phyloP scores from a whole-genome alignment of 2,329 filamentous ascomycete genomes.

The Aspergillus oerlinghausenensis region DNA sequence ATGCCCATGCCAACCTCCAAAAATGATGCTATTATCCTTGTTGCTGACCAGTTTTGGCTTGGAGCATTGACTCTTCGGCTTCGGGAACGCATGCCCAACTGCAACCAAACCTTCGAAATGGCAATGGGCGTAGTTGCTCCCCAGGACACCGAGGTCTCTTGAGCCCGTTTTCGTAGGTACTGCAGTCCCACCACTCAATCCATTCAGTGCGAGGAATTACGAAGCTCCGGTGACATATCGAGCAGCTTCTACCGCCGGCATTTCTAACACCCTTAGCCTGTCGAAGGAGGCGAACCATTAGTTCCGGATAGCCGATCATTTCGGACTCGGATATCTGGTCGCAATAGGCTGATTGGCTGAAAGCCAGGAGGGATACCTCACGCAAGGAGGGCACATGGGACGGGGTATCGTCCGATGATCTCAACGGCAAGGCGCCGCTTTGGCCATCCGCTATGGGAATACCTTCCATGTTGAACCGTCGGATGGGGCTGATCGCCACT shows the following conservation, averaged over 20 bases:
- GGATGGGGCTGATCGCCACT: constrained; percentile 32
- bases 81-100: constrained; percentile 36
- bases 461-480: constrained; percentile 33
- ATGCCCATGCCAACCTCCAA: not conserved
- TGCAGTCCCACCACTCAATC: constrained; percentile 44
- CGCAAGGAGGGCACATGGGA: constrained; percentile 37
- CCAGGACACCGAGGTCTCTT: constrained; percentile 27
- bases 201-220: constrained; percentile 41
- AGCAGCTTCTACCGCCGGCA: constrained; percentile 37
- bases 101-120: constrained; percentile 38
- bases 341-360: constrained; percentile 32
- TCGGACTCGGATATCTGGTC: constrained; percentile 35
- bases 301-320: constrained; percentile 28
- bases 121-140: constrained; percentile 34
- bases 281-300: constrained; percentile 33
- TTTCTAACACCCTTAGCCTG: constrained; percentile 31
- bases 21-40: not conserved
- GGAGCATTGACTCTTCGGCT: not conserved
- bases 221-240: constrained; percentile 37
- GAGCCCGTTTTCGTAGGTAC: constrained; percentile 35
- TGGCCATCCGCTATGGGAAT: constrained; percentile 12
- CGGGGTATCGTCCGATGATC: not conserved
- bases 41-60: not conserved
- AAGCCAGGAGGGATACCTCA: constrained; percentile 39
- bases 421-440: constrained; percentile 1